Evolutionary conservation across 139 green algal genomes (phyloP).

Genomic region (Dunaliella sp.): DNA sequence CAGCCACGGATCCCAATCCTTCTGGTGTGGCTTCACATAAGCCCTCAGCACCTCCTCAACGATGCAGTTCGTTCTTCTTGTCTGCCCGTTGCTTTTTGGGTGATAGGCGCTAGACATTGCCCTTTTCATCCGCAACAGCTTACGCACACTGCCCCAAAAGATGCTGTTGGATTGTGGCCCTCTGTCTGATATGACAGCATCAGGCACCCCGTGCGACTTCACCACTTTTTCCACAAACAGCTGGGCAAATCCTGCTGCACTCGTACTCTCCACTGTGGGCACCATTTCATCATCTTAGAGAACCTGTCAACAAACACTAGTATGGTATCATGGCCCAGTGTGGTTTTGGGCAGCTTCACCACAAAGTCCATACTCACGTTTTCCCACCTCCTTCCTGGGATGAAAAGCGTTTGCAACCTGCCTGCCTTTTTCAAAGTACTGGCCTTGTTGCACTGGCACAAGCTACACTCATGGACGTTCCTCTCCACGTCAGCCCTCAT

Average conservation of each 20-base stretch:
- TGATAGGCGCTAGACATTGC: constrained; percentile 46
- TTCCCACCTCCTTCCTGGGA: background rate
- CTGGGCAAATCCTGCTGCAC: background rate
- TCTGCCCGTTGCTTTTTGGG: constrained; percentile 68
- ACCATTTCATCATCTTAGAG: constrained; percentile 38
- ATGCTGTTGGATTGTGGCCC: constrained; percentile 20
- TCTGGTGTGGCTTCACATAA: constrained; percentile 15
- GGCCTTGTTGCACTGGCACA: constrained; percentile 41
- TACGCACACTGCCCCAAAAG: constrained; percentile 33
- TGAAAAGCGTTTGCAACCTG: constrained; percentile 25
- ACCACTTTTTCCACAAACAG: constrained; percentile 38
- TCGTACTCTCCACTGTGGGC: background rate
- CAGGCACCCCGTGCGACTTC: constrained; percentile 26
- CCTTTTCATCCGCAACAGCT: constrained; percentile 21
- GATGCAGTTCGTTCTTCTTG: constrained; percentile 51
- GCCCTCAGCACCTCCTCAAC: constrained; percentile 54
- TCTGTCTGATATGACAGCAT: constrained; percentile 36
- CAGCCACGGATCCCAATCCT: constrained; percentile 12
- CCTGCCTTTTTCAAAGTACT: background rate
- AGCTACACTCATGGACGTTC: constrained; percentile 26
- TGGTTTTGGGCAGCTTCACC: constrained; percentile 26
- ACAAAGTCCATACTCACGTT: background rate
- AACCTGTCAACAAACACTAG: constrained; percentile 46
- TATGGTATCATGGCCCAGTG: constrained; percentile 20
- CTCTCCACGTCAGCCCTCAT: background rate